phyloP scores from a whole-genome alignment of 1,284 basidiomycete genomes.

The Leucoagaricus sp. region DNA sequence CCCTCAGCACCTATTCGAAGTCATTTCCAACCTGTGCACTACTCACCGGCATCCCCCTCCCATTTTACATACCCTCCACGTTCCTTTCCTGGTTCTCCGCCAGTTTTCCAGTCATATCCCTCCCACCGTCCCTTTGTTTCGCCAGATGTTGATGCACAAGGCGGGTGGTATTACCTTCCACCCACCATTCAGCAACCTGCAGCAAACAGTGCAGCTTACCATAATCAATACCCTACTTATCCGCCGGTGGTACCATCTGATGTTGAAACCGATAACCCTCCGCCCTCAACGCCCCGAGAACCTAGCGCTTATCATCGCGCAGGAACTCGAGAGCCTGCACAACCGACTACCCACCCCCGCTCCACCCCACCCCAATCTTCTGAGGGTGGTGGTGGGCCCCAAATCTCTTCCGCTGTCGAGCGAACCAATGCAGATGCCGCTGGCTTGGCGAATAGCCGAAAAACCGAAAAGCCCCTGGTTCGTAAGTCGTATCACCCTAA shows the following conservation, averaged over 20 bases:
- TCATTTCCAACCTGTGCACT: slow-evolving; percentile 39
- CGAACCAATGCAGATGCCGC: slow-evolving; percentile 8
- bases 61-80: slow-evolving; percentile 44
- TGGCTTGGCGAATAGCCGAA: slow-evolving; percentile 13
- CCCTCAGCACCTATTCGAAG: slow-evolving; percentile 26
- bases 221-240: slow-evolving; percentile 40
- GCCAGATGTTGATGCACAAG: slow-evolving; percentile 38
- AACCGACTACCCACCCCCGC: neutral
- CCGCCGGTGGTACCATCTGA: slow-evolving; percentile 24
- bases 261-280: slow-evolving; percentile 23
- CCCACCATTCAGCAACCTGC: slow-evolving; percentile 36
- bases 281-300: slow-evolving; percentile 10
- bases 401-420: slow-evolving; percentile 8
- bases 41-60: slow-evolving; percentile 34
- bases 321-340: slow-evolving; percentile 6
- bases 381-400: slow-evolving; percentile 11
- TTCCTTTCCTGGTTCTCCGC: slow-evolving; percentile 40
- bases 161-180: slow-evolving; percentile 60
- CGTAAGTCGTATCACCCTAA: slow-evolving; percentile 63
- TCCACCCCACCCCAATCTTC: neutral
- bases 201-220: slow-evolving; percentile 38
- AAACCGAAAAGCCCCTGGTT: slow-evolving; percentile 28
- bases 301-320: slow-evolving; percentile 9
- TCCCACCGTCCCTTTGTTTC: slow-evolving; percentile 38
- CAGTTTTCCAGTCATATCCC: slow-evolving; percentile 42